Conservation (phyloP, 768 basidiomycete genomes). For the Termitomyces sp. region DNA sequence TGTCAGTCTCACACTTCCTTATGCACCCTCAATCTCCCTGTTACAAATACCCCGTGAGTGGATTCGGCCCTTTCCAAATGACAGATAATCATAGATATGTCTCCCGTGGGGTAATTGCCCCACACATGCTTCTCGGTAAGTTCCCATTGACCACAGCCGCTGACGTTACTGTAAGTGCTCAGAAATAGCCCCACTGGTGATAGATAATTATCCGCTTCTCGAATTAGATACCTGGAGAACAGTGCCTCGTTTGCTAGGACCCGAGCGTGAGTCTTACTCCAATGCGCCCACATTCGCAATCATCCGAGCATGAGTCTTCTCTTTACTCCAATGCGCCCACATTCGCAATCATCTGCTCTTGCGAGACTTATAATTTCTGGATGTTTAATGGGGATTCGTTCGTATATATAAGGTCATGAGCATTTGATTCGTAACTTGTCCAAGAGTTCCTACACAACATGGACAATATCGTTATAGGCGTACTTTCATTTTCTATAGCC, state of each 20-base stretch:
- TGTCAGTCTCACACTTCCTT: background rate
- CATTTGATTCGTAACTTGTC: background rate
- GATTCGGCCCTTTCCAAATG: too few relatives aligned
- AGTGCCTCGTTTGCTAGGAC: too few relatives aligned
- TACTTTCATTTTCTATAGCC: background rate
- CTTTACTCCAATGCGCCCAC: background rate
- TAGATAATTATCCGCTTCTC: too few relatives aligned
- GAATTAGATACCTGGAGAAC: too few relatives aligned
- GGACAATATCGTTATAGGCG: background rate
- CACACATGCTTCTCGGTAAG: background rate
- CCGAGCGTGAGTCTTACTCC: too few relatives aligned
- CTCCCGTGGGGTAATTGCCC: background rate
- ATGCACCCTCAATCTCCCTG: background rate
- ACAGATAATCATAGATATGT: too few relatives aligned
- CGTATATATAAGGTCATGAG: conserved; percentile 1
- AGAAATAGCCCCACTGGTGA: too few relatives aligned
- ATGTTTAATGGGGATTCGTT: background rate
- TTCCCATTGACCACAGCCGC: too few relatives aligned
- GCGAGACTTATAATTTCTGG: background rate
- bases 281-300: too few relatives aligned
- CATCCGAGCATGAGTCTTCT: background rate
- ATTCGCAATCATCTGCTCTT: background rate
- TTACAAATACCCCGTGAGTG: background rate
- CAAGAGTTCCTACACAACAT: background rate
- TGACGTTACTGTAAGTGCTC: background rate